phyloP scores from a whole-genome alignment of 129 eudicot species.

The Flaveria brownii region DNA sequence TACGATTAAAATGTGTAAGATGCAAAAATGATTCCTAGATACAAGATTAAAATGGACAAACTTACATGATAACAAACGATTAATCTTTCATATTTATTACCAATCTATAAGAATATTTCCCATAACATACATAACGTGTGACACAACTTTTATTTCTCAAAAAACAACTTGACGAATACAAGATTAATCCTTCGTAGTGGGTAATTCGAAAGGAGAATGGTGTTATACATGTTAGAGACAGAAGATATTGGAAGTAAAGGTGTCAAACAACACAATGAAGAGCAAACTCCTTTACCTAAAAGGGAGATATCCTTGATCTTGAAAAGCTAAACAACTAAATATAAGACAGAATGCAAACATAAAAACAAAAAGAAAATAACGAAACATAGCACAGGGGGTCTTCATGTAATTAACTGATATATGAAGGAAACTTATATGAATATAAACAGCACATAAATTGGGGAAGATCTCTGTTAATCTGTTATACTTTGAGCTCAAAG shows the following conservation, averaged over 20 bases:
- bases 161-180: too few species aligned
- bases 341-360: not conserved
- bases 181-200: too few species aligned
- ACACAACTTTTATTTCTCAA: too few species aligned
- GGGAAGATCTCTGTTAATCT: conserved; percentile 42
- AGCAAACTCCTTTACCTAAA: conserved; percentile 21
- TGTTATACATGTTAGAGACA: not conserved
- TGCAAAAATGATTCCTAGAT: not conserved
- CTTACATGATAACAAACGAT: too few species aligned
- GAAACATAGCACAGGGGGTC: conserved; percentile 12
- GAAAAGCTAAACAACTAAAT: conserved; percentile 32
- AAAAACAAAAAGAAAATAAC: not conserved
- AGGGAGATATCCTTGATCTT: not conserved
- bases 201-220: not conserved
- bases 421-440: conserved; percentile 9
- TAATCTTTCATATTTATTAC: not conserved
- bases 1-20: too few species aligned
- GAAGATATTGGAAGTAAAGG: not conserved
- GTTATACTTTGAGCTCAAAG: conserved; percentile 32
- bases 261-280: conserved; percentile 20
- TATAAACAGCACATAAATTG: conserved; percentile 20
- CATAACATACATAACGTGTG: too few species aligned
- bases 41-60: too few species aligned
- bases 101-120: too few species aligned
- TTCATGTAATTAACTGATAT: conserved; percentile 18